These are phyloP conservation scores for Fraxinus greggii DNA, from an alignment of 305 asterid species.

Conservation along the genomic window DNA sequence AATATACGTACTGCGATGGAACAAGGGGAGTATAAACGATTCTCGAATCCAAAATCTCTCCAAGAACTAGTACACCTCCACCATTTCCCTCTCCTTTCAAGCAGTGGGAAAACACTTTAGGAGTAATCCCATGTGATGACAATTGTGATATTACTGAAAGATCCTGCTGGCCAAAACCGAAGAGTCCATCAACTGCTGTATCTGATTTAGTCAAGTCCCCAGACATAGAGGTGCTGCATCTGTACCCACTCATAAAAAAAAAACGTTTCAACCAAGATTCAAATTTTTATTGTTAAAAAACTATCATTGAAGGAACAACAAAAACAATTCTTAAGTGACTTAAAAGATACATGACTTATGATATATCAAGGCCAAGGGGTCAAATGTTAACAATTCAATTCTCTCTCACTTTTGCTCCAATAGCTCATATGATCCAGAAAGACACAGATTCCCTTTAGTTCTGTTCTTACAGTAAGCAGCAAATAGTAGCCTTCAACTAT, in stretches of 20 bases:
- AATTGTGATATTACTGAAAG: slow-evolving; percentile 79
- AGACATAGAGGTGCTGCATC: slow-evolving; percentile 79
- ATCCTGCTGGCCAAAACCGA: slow-evolving; percentile 81
- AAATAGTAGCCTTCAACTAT: not conserved
- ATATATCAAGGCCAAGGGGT: slow-evolving; percentile 10
- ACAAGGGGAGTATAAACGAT: slow-evolving; percentile 91
- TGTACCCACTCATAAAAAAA: slow-evolving; percentile 34
- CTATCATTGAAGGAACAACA: not conserved
- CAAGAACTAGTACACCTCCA: slow-evolving; percentile 90
- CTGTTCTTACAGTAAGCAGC: slow-evolving; percentile 11
- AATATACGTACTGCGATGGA: slow-evolving; percentile 82
- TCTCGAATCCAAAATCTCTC: slow-evolving; percentile 87
- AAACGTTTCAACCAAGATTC: slow-evolving; percentile 3
- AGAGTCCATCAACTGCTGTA: slow-evolving; percentile 88
- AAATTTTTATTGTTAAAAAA: not conserved
- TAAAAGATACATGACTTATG: not conserved
- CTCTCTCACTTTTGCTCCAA: not conserved
- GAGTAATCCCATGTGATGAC: slow-evolving; percentile 75
- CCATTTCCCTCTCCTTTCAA: slow-evolving; percentile 85
- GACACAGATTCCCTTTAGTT: not conserved
- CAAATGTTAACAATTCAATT: slow-evolving; percentile 1
- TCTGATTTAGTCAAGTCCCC: slow-evolving; percentile 83
- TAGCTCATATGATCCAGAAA: slow-evolving; percentile 8
- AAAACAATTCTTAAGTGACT: not conserved
- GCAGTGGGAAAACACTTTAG: slow-evolving; percentile 84